phyloP scores from a whole-genome alignment of 2,329 filamentous ascomycete species.

The Apiospora pterosperma region DNA sequence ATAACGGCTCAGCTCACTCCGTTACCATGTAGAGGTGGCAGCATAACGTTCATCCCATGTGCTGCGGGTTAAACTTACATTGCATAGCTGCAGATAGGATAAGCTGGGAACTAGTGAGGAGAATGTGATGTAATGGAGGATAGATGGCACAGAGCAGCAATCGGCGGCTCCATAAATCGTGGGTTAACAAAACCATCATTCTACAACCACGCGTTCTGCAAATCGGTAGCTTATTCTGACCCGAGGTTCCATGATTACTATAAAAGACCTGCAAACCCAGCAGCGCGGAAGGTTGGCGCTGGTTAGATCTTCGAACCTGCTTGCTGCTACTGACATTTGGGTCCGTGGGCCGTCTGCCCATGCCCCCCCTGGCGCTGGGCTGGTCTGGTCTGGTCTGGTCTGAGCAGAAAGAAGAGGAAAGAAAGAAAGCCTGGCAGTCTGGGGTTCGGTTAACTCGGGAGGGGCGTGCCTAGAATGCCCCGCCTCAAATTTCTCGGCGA shows the following conservation, averaged over 20 bases:
- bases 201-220: background rate
- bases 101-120: background rate
- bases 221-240: background rate
- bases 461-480: background rate
- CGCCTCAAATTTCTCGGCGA: background rate
- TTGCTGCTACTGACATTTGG: background rate
- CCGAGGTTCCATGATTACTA: background rate
- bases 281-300: background rate
- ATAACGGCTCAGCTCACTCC: background rate
- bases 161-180: background rate
- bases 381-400: background rate
- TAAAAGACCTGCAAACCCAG: background rate
- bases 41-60: background rate
- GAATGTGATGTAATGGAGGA: background rate
- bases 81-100: background rate
- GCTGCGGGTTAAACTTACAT: background rate
- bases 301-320: too few relatives aligned
- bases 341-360: background rate
- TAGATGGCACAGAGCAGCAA: background rate
- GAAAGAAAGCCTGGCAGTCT: background rate
- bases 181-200: background rate
- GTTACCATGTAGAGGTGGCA: background rate
- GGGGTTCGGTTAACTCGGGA: conserved; percentile 1
- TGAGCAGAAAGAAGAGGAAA: too few relatives aligned
- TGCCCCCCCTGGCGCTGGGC: background rate